Conservation (phyloP, 2,329 filamentous ascomycete species). For the Nannizziopsis barbatae region DNA sequence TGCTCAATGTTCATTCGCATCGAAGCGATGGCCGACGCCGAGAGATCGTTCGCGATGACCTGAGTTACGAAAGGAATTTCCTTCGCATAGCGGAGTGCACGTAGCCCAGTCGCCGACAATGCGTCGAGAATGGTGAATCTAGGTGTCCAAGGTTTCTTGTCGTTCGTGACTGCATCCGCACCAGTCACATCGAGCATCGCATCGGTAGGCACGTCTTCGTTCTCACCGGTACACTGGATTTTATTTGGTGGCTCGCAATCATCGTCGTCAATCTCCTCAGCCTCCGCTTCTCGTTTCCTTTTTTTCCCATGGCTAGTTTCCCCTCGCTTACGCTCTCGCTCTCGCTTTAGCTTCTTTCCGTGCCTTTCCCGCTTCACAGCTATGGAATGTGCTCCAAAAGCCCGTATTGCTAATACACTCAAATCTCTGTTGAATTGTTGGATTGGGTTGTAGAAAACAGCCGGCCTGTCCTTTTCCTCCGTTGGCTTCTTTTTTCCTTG, state of each 20-base stretch:
- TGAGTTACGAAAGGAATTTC: constrained; percentile 77
- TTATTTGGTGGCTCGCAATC: constrained; percentile 7
- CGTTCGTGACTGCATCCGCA: constrained; percentile 11
- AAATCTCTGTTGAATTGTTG: constrained; percentile 98
- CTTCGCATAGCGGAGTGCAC: constrained; percentile 80
- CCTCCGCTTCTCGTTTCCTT: constrained; percentile 10
- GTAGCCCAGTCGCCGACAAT: constrained; percentile 81
- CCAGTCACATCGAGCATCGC: constrained; percentile 3
- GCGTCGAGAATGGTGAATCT: constrained; percentile 84
- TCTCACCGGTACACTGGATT: constrained; percentile 6
- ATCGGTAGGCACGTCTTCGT: constrained; percentile 5
- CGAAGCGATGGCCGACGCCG: constrained; percentile 60
- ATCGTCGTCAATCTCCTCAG: constrained; percentile 1
- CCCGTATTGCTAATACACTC: constrained; percentile 82
- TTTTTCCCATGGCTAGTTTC: constrained; percentile 24
- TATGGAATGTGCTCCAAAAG: constrained; percentile 61
- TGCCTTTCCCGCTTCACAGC: constrained; percentile 44
- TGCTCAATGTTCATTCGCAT: constrained; percentile 78
- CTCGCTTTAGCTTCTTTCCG: constrained; percentile 27
- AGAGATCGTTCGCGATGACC: constrained; percentile 83
- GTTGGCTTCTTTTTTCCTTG: constrained; percentile 37
- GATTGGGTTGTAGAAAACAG: constrained; percentile 96
- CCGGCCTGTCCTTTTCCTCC: constrained; percentile 53
- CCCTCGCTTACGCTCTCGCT: constrained; percentile 28
- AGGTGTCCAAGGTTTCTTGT: constrained; percentile 28